Evolutionary conservation across 2,329 filamentous ascomycete species (phyloP).

Genomic region (Pseudohalonectria lignicola): DNA sequence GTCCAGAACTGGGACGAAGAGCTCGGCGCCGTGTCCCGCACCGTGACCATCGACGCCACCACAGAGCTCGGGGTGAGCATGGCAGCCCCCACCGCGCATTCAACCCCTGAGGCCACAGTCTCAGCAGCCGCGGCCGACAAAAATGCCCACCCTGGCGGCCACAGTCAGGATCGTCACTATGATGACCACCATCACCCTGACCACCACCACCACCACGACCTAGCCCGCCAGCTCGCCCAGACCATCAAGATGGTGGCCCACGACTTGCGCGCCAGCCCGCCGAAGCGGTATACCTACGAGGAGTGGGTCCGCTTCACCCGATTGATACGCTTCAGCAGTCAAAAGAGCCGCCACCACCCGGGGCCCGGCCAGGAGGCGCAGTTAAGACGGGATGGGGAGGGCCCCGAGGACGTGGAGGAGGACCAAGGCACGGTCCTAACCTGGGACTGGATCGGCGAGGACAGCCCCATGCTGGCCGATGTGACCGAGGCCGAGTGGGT

Average conservation of each 20-base stretch:
- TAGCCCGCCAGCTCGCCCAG: conserved; percentile 43
- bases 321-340: conserved; percentile 44
- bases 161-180: no score
- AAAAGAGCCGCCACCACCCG: no score
- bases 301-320: conserved; percentile 58
- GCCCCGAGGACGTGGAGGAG: conserved; percentile 17
- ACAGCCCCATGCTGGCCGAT: conserved; percentile 54
- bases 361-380: conserved; percentile 17
- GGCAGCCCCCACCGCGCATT: no score
- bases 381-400: conserved; percentile 42
- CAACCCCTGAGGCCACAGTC: conserved; percentile 13
- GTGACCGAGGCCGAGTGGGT: conserved; percentile 57
- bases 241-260: conserved; percentile 44
- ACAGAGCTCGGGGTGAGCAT: neutral
- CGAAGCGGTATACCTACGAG: conserved; percentile 51
- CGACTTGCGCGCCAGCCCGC: conserved; percentile 33
- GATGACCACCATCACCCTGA: neutral
- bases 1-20: conserved; percentile 17
- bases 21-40: neutral
- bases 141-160: neutral
- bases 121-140: no score
- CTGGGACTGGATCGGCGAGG: conserved; percentile 64
- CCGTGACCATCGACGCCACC: neutral
- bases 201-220: conserved; percentile 23
- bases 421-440: conserved; percentile 28